A percentile compares a stretch with the other conserved stretches of the same genome.
Conservation (phyloP, 768 basidiomycete species). For the Amanita subjunquillea region DNA sequence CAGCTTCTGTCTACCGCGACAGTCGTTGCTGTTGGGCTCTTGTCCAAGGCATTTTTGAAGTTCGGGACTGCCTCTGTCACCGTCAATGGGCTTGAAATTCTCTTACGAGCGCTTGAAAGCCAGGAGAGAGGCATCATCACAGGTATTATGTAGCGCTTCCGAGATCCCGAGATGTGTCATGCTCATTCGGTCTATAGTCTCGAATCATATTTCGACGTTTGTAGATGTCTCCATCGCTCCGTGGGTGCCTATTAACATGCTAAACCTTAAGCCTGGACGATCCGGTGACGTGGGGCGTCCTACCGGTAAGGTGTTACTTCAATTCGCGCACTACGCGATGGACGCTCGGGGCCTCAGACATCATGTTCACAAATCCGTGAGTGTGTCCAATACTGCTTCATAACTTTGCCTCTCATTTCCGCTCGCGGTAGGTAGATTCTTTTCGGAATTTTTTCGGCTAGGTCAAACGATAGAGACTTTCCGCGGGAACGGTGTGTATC, state of each 20-base stretch:
- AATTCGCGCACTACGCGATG: slow-evolving; percentile 61
- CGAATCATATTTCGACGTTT: slow-evolving; percentile 91
- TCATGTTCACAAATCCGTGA: slow-evolving; percentile 91
- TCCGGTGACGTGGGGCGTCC: slow-evolving; percentile 79
- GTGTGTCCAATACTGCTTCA: slow-evolving; percentile 16
- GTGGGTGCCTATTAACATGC: slow-evolving; percentile 7
- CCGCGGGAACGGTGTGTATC: slow-evolving; percentile 83
- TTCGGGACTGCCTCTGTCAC: slow-evolving; percentile 56
- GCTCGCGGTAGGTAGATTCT: slow-evolving; percentile 43
- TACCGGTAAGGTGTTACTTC: slow-evolving; percentile 56
- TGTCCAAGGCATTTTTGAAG: slow-evolving; percentile 70
- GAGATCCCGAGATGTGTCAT: slow-evolving; percentile 1
- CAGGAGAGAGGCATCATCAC: slow-evolving; percentile 58
- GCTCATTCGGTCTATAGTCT: slow-evolving; percentile 37
- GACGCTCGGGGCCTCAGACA: slow-evolving; percentile 87
- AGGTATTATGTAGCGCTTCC: slow-evolving; percentile 29
- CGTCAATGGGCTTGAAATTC: slow-evolving; percentile 58
- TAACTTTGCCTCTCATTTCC: slow-evolving; percentile 4
- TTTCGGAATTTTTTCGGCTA: slow-evolving; percentile 75
- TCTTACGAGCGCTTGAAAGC: slow-evolving; percentile 51
- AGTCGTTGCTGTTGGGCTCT: slow-evolving; percentile 58
- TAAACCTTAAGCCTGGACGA: slow-evolving; percentile 56
- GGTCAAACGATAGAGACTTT: slow-evolving; percentile 93
- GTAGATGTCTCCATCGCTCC: slow-evolving; percentile 6
- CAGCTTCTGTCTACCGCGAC: slow-evolving; percentile 47